Evolutionary conservation across 495 filamentous ascomycete species (phyloP).

Genomic region (Stereocaulon alpinum): DNA sequence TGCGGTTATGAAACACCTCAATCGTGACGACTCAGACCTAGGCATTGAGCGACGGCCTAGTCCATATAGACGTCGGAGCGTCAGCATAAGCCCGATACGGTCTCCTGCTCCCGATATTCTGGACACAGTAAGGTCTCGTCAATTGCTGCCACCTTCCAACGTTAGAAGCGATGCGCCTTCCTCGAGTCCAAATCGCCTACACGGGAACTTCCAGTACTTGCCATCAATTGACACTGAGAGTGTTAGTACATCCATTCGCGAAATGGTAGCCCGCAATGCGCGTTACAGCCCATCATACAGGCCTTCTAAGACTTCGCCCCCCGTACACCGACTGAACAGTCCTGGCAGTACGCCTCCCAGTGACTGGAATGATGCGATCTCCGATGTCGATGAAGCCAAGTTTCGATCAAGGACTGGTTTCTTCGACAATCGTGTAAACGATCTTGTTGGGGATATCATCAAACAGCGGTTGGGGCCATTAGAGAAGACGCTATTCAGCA

Average conservation of each 20-base stretch:
- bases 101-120: conserved; percentile 29
- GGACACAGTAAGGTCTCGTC: conserved; percentile 41
- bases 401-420: conserved; percentile 63
- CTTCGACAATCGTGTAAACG: conserved; percentile 81
- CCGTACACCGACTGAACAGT: conserved; percentile 56
- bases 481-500: conserved; percentile 61
- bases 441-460: conserved; percentile 70
- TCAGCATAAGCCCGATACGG: conserved; percentile 26
- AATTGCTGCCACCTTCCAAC: conserved; percentile 43
- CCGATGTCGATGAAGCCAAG: conserved; percentile 71
- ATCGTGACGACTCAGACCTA: conserved; percentile 57
- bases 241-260: conserved; percentile 15
- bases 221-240: conserved; percentile 20
- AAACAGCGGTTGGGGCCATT: conserved; percentile 66
- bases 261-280: conserved; percentile 18
- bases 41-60: conserved; percentile 54
- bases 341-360: conserved; percentile 56
- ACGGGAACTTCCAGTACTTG: conserved; percentile 35
- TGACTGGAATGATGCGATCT: conserved; percentile 86
- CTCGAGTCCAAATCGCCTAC: conserved; percentile 57
- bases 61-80: conserved; percentile 16
- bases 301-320: conserved; percentile 36
- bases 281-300: conserved; percentile 21
- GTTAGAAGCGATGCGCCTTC: conserved; percentile 65
- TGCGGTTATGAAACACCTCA: conserved; percentile 73